phyloP scores from a whole-genome alignment of 768 basidiomycete genomes.

The Dendrothele bispora region DNA sequence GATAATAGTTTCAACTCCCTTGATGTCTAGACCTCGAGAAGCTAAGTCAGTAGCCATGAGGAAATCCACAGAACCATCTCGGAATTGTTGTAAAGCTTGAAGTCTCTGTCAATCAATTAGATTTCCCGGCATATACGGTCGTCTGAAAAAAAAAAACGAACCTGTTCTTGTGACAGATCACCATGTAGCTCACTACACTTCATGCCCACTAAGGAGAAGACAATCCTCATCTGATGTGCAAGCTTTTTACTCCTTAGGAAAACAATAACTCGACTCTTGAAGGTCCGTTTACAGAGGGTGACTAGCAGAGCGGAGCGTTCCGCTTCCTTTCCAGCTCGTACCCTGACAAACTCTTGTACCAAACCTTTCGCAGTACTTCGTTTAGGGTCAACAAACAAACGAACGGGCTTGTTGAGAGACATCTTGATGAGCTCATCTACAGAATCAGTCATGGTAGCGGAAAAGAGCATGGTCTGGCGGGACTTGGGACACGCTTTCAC shows the following conservation, averaged over 20 bases:
- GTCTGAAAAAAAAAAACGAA: conserved; percentile 26
- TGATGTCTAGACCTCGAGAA: conserved; percentile 94
- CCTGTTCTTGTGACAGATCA: conserved; percentile 95
- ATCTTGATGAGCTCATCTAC: conserved; percentile 92
- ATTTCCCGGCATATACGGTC: too few species aligned
- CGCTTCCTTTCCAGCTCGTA: conserved; percentile 74
- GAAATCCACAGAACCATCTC: conserved; percentile 85
- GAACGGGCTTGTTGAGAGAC: conserved; percentile 89
- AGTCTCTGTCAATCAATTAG: conserved; percentile 83
- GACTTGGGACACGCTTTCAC: conserved; percentile 84
- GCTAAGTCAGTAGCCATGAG: conserved; percentile 97
- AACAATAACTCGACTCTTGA: conserved; percentile 81
- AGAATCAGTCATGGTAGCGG: conserved; percentile 97
- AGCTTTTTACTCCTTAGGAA: conserved; percentile 97
- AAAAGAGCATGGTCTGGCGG: conserved; percentile 98
- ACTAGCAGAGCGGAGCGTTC: conserved; percentile 78
- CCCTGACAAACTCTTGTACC: conserved; percentile 93
- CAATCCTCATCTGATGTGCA: conserved; percentile 94
- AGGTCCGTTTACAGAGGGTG: conserved; percentile 85
- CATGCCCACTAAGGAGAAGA: conserved; percentile 88
- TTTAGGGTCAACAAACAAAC: conserved; percentile 95
- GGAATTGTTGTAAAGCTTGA: conserved; percentile 81
- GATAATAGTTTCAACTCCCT: conserved; percentile 95
- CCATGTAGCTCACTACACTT: conserved; percentile 93
- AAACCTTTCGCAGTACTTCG: conserved; percentile 82